Percentiles rank a stretch among this genome's conserved stretches.
These are phyloP conservation scores for Quercus berberidifolia DNA, from an alignment of 306 rosid genomes.

Conservation along the genomic window DNA sequence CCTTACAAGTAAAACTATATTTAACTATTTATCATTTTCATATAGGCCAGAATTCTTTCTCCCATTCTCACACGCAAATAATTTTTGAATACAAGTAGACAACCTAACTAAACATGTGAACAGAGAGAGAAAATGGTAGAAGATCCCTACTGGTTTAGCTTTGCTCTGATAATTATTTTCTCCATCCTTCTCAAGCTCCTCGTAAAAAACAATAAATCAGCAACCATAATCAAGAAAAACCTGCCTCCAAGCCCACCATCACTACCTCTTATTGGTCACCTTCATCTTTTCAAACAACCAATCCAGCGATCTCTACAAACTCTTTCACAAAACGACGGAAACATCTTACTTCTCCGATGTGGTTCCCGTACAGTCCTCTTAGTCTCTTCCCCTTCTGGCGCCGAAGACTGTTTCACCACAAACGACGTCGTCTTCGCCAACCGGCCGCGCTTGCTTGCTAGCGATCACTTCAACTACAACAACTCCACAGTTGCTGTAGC, in stretches of 20 bases:
- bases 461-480: conserved; percentile 17
- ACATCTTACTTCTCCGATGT: conserved; percentile 1
- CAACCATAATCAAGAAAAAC: background rate
- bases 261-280: conserved; percentile 36
- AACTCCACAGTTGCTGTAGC: background rate
- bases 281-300: conserved; percentile 36
- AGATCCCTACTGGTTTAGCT: background rate
- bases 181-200: background rate
- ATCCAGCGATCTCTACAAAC: conserved; percentile 16
- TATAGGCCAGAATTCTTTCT: too few relatives aligned
- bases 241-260: conserved; percentile 27
- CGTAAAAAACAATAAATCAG: too few relatives aligned
- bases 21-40: too few relatives aligned
- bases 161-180: background rate
- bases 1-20: too few relatives aligned
- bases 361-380: conserved; percentile 22
- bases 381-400: conserved; percentile 9
- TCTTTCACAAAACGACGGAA: too few relatives aligned
- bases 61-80: too few relatives aligned
- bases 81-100: too few relatives aligned
- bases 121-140: too few relatives aligned
- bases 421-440: conserved; percentile 31
- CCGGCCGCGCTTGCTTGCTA: conserved; percentile 20
- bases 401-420: conserved; percentile 29
- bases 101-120: too few relatives aligned